phyloP scores from a whole-genome alignment of 2,329 filamentous ascomycete species.

The Beauveria brongniartii region DNA sequence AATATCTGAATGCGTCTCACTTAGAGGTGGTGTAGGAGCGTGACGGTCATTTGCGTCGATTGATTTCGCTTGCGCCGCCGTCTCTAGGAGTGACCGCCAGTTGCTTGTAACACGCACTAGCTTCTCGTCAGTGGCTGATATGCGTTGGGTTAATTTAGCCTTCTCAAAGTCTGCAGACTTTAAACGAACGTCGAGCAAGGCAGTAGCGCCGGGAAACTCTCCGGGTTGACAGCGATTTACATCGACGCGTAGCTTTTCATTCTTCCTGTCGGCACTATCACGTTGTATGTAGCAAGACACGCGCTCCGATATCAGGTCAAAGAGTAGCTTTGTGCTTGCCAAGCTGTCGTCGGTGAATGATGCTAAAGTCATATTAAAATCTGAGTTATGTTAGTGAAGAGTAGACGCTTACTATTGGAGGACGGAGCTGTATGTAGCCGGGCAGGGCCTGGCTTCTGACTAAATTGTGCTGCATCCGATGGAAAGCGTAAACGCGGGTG shows the following conservation, averaged over 20 bases:
- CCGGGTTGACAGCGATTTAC: neutral
- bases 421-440: neutral
- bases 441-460: neutral
- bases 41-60: neutral
- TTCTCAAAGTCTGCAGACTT: neutral
- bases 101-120: neutral
- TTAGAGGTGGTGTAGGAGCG: neutral
- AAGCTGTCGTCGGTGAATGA: neutral
- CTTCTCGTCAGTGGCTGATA: neutral
- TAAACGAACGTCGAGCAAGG: neutral
- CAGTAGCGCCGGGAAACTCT: neutral
- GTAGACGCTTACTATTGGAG: neutral
- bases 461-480: neutral
- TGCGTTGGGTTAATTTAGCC: neutral
- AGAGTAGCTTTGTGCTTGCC: neutral
- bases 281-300: neutral
- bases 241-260: neutral
- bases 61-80: neutral
- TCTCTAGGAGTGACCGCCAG: neutral
- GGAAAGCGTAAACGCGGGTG: neutral
- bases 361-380: neutral
- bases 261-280: constrained; percentile 1
- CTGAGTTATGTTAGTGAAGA: neutral
- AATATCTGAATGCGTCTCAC: neutral
- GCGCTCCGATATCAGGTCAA: neutral